These are phyloP conservation scores for Ustilago esculenta DNA, from an alignment of 1,284 basidiomycete genomes.

Conservation along the genomic window DNA sequence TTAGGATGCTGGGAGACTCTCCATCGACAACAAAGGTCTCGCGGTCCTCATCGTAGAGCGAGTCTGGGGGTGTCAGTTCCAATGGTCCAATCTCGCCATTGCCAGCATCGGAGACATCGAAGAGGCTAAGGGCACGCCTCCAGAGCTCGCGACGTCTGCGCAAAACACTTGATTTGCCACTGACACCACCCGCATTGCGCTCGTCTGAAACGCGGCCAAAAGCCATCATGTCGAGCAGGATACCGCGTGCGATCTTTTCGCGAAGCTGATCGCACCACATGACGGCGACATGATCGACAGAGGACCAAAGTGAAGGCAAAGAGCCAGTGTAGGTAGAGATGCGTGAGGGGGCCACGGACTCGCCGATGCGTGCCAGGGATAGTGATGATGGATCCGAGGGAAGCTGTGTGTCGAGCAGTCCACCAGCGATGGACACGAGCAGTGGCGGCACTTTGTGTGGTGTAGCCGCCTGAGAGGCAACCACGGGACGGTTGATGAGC, in stretches of 20 bases:
- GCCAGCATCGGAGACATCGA: conserved; percentile 34
- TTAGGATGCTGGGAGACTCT: conserved; percentile 14
- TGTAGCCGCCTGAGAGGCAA: background rate
- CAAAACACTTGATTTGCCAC: conserved; percentile 13
- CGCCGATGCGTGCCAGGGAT: conserved; percentile 65
- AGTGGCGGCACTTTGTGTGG: conserved; percentile 67
- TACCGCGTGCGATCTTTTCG: conserved; percentile 76
- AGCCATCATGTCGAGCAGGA: conserved; percentile 49
- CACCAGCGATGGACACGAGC: conserved; percentile 88
- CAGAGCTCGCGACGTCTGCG: conserved; percentile 52
- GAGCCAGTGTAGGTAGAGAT: conserved; percentile 77
- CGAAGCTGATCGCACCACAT: conserved; percentile 99
- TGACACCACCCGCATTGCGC: conserved; percentile 22
- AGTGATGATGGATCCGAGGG: conserved; percentile 88
- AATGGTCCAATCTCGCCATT: conserved; percentile 27
- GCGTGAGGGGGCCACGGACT: conserved; percentile 65
- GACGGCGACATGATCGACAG: conserved; percentile 94
- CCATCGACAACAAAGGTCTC: conserved; percentile 22
- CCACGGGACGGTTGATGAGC: conserved; percentile 60
- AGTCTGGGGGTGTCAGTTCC: conserved; percentile 8
- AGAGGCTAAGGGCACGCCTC: conserved; percentile 43
- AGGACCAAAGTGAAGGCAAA: conserved; percentile 89
- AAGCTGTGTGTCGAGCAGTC: conserved; percentile 89
- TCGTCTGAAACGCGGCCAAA: conserved; percentile 39
- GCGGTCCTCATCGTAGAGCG: conserved; percentile 17